These are phyloP conservation scores for Colletotrichum cordylinicola DNA, from an alignment of 2,329 filamentous ascomycete genomes.

Conservation along the genomic window DNA sequence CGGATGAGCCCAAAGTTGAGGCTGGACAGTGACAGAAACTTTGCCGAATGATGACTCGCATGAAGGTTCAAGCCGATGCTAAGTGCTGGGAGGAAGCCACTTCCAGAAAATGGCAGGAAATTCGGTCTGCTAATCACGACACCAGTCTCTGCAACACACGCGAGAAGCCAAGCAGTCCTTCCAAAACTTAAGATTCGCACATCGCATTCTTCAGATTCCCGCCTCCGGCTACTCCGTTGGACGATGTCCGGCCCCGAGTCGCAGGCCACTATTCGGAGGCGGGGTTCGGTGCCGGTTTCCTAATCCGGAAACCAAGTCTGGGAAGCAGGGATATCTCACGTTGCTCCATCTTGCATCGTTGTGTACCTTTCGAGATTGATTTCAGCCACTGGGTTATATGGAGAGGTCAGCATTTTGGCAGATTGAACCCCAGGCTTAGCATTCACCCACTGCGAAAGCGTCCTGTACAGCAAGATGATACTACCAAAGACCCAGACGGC, in stretches of 20 bases:
- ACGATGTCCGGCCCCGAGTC: neutral
- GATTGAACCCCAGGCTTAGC: neutral
- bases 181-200: neutral
- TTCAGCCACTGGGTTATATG: neutral
- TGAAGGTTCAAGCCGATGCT: neutral
- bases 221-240: neutral
- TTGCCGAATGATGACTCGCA: neutral
- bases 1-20: neutral
- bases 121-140: neutral
- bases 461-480: neutral
- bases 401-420: rapidly evolving
- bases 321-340: neutral
- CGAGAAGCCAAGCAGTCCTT: neutral
- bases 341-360: neutral
- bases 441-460: neutral
- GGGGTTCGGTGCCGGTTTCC: neutral
- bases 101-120: neutral
- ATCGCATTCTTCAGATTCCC: neutral
- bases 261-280: neutral
- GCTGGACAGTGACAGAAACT: neutral
- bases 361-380: neutral
- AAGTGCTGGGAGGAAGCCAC: neutral
- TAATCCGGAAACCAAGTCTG: neutral
- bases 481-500: neutral
- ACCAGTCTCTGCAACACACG: neutral